Evolutionary conservation across 495 filamentous ascomycete species (phyloP).

Genomic region (Chaetomidium leptoderma): DNA sequence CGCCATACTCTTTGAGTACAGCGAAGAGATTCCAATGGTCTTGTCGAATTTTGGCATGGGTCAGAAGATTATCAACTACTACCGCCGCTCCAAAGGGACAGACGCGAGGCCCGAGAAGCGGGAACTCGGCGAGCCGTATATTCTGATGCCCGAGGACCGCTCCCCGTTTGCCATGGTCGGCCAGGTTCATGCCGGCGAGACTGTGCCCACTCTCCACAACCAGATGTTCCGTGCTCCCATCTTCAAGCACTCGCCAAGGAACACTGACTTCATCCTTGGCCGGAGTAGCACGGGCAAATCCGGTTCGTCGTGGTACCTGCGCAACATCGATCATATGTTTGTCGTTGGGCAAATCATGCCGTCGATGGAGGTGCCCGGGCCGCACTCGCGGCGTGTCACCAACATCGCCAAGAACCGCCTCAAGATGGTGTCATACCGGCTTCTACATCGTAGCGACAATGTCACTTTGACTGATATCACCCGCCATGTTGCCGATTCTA

Average conservation of each 20-base stretch:
- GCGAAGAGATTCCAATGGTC: conserved; percentile 84
- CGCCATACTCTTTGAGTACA: conserved; percentile 86
- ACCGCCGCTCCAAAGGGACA: conserved; percentile 77
- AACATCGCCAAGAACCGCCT: conserved; percentile 91
- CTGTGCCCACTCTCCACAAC: conserved; percentile 85
- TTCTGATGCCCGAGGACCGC: conserved; percentile 87
- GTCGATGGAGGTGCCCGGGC: conserved; percentile 84
- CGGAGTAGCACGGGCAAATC: conserved; percentile 68
- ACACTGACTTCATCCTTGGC: conserved; percentile 83
- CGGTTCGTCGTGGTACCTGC: conserved; percentile 72
- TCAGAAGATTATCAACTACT: conserved; percentile 91
- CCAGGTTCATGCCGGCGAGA: conserved; percentile 82
- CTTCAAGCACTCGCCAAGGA: conserved; percentile 75
- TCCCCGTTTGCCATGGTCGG: conserved; percentile 95
- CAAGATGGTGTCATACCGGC: conserved; percentile 88
- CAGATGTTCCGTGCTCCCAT: conserved; percentile 91
- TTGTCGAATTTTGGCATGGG: conserved; percentile 98
- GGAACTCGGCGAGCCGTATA: conserved; percentile 73
- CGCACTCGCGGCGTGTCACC: conserved; percentile 89
- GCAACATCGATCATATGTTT: conserved; percentile 83
- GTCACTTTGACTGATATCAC: conserved; percentile 76
- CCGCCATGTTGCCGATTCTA: conserved; percentile 80
- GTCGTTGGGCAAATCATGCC: conserved; percentile 90
- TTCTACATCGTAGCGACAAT: conserved; percentile 68
- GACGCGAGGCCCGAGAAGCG: conserved; percentile 52